Evolutionary conservation across 108 stramenopile genomes (phyloP).

Genomic region (Cyclotella atomus): DNA sequence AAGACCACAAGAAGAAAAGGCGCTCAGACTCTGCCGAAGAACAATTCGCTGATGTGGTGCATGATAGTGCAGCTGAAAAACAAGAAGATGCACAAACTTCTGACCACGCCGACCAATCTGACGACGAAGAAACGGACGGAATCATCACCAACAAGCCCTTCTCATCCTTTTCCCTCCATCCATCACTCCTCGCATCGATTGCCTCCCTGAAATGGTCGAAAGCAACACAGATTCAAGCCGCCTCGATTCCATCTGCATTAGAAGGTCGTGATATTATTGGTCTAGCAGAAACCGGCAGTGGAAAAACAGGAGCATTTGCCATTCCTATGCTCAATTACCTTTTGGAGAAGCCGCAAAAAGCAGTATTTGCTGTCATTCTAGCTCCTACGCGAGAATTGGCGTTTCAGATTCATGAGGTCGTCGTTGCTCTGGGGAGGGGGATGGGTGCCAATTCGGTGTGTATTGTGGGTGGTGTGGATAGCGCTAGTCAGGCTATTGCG

Average conservation of each 20-base stretch:
- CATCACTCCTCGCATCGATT: constrained; percentile 83
- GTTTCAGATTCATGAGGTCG: constrained; percentile 98
- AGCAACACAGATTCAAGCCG: constrained; percentile 93
- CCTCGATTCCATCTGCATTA: constrained; percentile 90
- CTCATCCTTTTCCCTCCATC: constrained; percentile 79
- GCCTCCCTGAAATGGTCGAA: constrained; percentile 89
- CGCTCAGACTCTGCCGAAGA: constrained; percentile 6
- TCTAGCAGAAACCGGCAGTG: constrained; percentile 89
- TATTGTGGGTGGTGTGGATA: constrained; percentile 98
- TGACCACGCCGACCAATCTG: constrained; percentile 41
- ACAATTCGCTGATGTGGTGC: constrained; percentile 2
- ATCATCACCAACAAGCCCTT: constrained; percentile 85
- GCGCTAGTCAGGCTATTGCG: constrained; percentile 93
- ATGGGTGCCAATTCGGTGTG: constrained; percentile 94
- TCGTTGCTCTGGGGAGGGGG: constrained; percentile 87
- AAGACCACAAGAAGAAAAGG: constrained; percentile 19
- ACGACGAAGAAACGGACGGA: constrained; percentile 37
- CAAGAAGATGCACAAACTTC: constrained; percentile 2
- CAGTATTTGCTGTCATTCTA: constrained; percentile 89
- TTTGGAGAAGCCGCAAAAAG: constrained; percentile 79
- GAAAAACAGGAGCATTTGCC: constrained; percentile 96
- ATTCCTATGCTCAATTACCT: constrained; percentile 92
- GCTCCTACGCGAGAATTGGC: constrained; percentile 99
- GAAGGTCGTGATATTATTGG: constrained; percentile 89
- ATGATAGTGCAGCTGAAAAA: neutral